Conservation (phyloP, 495 filamentous ascomycete species). For the Neurospora pannonica region DNA sequence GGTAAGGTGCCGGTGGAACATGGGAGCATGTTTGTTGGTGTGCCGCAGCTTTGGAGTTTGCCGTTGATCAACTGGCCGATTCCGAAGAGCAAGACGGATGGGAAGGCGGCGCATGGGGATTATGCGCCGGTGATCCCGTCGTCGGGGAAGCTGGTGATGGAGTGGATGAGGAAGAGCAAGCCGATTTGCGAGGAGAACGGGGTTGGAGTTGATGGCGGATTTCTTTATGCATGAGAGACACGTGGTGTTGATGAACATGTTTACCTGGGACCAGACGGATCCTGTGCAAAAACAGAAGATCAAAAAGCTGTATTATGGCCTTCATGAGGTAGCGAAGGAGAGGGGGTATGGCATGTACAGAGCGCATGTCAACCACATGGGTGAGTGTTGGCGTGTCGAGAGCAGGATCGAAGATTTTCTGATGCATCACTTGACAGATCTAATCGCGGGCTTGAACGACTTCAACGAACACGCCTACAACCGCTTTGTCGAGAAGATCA, state of each 20-base stretch:
- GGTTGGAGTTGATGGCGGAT: constrained; percentile 33
- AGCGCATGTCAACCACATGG: constrained; percentile 37
- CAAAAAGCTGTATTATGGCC: constrained; percentile 20
- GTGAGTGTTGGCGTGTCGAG: constrained; percentile 10
- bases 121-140: constrained; percentile 35
- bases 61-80: constrained; percentile 32
- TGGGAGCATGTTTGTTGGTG: constrained; percentile 30
- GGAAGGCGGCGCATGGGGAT: constrained; percentile 32
- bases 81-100: constrained; percentile 12
- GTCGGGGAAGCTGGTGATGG: constrained; percentile 26
- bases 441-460: constrained; percentile 33
- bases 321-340: constrained; percentile 28
- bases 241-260: constrained; percentile 35
- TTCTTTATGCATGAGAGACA: constrained; percentile 38
- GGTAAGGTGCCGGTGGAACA: constrained; percentile 22
- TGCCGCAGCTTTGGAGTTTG: constrained; percentile 32
- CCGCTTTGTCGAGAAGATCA: constrained; percentile 33
- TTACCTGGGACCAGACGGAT: constrained; percentile 33
- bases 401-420: not conserved
- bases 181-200: constrained; percentile 30
- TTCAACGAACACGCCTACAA: constrained; percentile 35
- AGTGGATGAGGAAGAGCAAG: constrained; percentile 30
- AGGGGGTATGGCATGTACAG: constrained; percentile 34
- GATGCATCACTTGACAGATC: constrained; percentile 13
- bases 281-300: constrained; percentile 19